Conservation (phyloP, 768 basidiomycete genomes). For the Lanmaoa rubissima region DNA sequence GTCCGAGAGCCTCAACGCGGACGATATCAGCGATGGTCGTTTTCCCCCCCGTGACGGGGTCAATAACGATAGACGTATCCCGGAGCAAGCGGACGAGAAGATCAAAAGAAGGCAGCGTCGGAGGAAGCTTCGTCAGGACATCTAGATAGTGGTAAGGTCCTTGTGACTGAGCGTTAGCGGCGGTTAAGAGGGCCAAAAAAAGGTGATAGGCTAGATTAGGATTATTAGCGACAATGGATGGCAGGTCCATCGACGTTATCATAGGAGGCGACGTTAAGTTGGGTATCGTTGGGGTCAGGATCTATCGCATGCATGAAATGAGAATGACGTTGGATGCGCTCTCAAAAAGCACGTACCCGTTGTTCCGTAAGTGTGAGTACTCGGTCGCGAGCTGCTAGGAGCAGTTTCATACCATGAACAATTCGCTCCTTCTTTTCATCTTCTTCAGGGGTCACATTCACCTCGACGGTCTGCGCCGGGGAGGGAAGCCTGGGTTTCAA, state of each 20-base stretch:
- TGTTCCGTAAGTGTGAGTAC: constrained; percentile 75
- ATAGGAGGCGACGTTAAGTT: constrained; percentile 45
- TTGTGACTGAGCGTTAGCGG: constrained; percentile 29
- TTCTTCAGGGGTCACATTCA: constrained; percentile 42
- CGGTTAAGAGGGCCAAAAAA: constrained; percentile 54
- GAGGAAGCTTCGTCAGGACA: constrained; percentile 63
- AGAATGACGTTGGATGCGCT: not conserved
- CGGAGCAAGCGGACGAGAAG: constrained; percentile 66
- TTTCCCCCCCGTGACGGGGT: constrained; percentile 40
- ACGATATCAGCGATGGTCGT: constrained; percentile 67
- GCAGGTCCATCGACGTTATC: constrained; percentile 66
- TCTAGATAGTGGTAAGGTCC: constrained; percentile 55
- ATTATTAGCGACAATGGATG: constrained; percentile 64
- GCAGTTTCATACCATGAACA: constrained; percentile 62
- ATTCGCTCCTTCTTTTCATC: constrained; percentile 58
- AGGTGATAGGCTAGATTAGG: constrained; percentile 69
- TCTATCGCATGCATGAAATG: constrained; percentile 32
- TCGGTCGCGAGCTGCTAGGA: constrained; percentile 67
- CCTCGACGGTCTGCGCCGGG: constrained; percentile 5
- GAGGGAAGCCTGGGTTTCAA: not conserved
- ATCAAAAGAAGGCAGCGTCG: constrained; percentile 71
- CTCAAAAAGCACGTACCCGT: constrained; percentile 42
- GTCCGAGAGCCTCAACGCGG: constrained; percentile 61
- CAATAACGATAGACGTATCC: constrained; percentile 51
- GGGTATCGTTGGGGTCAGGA: constrained; percentile 50